Base-by-base conservation (phyloP, 192 early-diverging fungal genomes). In the Entophlyctis helioformis region DNA sequence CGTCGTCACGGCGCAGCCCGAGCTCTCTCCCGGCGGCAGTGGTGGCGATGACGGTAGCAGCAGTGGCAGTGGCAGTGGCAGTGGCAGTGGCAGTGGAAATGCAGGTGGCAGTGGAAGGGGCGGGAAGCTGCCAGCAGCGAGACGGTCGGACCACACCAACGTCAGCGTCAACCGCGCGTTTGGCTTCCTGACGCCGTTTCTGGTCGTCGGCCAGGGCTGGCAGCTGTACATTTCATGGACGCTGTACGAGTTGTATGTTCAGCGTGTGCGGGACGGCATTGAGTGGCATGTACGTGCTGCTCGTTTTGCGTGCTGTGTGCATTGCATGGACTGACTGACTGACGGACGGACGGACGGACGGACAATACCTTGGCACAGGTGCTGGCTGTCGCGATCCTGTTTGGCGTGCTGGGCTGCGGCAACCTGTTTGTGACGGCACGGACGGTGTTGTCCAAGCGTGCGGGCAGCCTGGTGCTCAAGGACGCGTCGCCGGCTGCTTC, bases 381-480 rank as follows among this genome's bases (percentile, higher is more conserved):
- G 12, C n/a, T 53, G 16, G 64, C 43, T 19, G 50, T 46, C 11
- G 48, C 34, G 10, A 31, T 42, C 21, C 44, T 67, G 42, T 67
- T 67, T 36, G 29, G 15, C 5, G 36, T 57, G 6, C 49, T 67
- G 12, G 59, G 47, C 12, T 20, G 50, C 24, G 64, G 64, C 9
- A 67, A 67, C 46, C 58, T 62, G 59, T 8, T 63, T 13, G 33
- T 60, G 27, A 67, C 64, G 1, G 15, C 60, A 15, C 34, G 56
- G 42, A 54, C 60, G 12, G 59, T 38, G 21, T 8, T 69, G 7
- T 29, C 51, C 16, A 60, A 60, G 31, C n/a, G n/a, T n/a, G n/a
- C n/a, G n/a, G n/a, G n/a, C n/a, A n/a, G n/a, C n/a, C n/a, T n/a
- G n/a, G n/a, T n/a, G n/a, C n/a, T n/a, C n/a, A n/a, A n/a, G n/a